These are phyloP conservation scores for Stygiomarasmius scandens DNA, from an alignment of 1,284 basidiomycete species.

Conservation along the genomic window DNA sequence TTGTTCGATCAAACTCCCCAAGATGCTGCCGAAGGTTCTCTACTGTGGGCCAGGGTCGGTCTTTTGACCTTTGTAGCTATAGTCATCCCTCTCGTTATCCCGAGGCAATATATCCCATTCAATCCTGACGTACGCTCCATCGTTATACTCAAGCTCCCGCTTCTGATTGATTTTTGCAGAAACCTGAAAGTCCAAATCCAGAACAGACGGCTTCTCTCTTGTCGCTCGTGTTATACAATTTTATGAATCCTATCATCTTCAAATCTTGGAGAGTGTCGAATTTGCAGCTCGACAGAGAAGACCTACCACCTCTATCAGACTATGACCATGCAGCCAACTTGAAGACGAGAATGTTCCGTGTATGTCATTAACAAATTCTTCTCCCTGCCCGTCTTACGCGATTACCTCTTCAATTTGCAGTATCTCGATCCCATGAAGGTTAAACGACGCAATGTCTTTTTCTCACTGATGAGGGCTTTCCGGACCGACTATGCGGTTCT, in stretches of 20 bases:
- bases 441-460: conserved; percentile 8
- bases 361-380: background rate
- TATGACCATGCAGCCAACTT: conserved; percentile 39
- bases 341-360: conserved; percentile 22
- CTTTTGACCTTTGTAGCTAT: conserved; percentile 25
- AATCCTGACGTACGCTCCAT: conserved; percentile 25
- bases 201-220: conserved; percentile 64
- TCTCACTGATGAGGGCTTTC: conserved; percentile 20
- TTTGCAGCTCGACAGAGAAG: background rate
- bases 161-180: conserved; percentile 38
- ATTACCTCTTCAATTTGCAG: background rate
- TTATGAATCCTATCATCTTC: conserved; percentile 57
- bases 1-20: conserved; percentile 35
- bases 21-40: conserved; percentile 25
- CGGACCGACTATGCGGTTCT: conserved; percentile 26
- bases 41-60: conserved; percentile 30
- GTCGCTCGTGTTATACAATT: conserved; percentile 60
- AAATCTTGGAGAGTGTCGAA: conserved; percentile 39
- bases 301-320: conserved; percentile 53
- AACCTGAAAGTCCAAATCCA: conserved; percentile 46
- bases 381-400: no score
- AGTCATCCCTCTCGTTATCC: conserved; percentile 27
- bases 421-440: background rate
- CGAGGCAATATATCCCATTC: conserved; percentile 28
- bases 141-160: background rate